Conservation (phyloP, 306 rosid genomes). For the Dryas alaskensis region DNA sequence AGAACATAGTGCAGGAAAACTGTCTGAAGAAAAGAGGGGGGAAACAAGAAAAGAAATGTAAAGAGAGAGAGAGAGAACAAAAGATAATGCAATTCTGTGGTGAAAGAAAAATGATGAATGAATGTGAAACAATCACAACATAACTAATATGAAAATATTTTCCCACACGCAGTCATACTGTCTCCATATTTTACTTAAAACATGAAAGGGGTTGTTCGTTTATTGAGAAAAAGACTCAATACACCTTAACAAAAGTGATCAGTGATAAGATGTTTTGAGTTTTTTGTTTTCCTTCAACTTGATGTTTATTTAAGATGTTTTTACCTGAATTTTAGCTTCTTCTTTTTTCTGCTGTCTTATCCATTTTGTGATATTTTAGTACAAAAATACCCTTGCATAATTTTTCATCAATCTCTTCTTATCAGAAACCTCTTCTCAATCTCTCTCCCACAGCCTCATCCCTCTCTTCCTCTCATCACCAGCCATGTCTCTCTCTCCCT, state of each 20-base stretch:
- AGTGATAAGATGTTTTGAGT: neutral
- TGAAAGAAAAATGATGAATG: neutral
- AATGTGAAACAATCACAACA: conserved; percentile 11
- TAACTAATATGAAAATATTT: neutral
- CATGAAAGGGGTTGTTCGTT: neutral
- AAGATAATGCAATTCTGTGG: neutral
- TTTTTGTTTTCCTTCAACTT: neutral
- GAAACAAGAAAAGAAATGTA: neutral
- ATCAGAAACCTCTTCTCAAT: neutral
- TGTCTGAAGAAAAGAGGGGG: neutral
- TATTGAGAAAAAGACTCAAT: neutral
- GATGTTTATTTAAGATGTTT: neutral
- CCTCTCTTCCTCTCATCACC: neutral
- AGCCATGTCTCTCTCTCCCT: neutral
- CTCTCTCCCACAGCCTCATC: neutral
- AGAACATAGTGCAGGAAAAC: neutral
- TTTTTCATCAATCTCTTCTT: neutral
- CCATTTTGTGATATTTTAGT: too few relatives aligned
- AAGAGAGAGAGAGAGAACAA: neutral
- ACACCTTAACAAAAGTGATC: neutral
- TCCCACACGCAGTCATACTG: neutral
- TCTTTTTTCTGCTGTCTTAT: too few relatives aligned
- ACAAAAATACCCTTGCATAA: too few relatives aligned
- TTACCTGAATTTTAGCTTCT: neutral
- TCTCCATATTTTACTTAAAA: neutral